A percentile compares a stretch with the other conserved stretches of the same genome.
Conservation (phyloP, 2,329 filamentous ascomycete species). For the Calonectria pseudoreteaudii region DNA sequence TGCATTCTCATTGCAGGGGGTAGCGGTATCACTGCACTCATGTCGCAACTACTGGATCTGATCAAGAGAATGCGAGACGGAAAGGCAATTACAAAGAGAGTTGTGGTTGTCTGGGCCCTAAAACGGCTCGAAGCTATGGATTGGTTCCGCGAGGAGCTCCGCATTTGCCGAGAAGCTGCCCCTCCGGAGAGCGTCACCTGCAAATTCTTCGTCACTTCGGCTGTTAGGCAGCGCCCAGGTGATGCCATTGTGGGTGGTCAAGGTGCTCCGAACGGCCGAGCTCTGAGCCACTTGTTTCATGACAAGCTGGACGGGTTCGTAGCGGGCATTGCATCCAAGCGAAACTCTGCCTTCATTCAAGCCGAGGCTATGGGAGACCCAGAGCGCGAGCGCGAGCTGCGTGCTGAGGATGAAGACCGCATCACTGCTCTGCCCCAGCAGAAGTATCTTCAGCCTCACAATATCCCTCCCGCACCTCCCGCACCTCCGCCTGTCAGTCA, state of each 20-base stretch:
- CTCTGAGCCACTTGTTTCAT: constrained; percentile 81
- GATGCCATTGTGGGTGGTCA: constrained; percentile 57
- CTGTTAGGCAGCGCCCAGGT: constrained; percentile 56
- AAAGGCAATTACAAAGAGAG: constrained; percentile 90
- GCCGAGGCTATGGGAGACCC: constrained; percentile 84
- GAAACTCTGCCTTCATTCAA: constrained; percentile 85
- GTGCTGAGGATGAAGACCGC: constrained; percentile 84
- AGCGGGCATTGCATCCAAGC: constrained; percentile 86
- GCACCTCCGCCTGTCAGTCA: constrained; percentile 47
- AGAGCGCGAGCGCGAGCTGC: constrained; percentile 82
- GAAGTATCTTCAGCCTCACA: constrained; percentile 70
- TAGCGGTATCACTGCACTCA: constrained; percentile 92
- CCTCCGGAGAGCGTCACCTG: constrained; percentile 90
- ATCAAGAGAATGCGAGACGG: constrained; percentile 97
- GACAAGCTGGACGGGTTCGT: constrained; percentile 91
- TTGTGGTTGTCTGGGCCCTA: constrained; percentile 94
- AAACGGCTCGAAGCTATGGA: constrained; percentile 94
- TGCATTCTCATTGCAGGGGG: constrained; percentile 94
- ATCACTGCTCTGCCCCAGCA: constrained; percentile 83
- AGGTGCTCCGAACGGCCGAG: constrained; percentile 54
- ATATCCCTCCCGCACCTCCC: constrained; percentile 45
- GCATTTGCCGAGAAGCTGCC: constrained; percentile 90
- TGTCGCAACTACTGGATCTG: constrained; percentile 91
- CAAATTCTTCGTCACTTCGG: constrained; percentile 92
- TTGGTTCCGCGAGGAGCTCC: constrained; percentile 95